Evolutionary conservation across 179 eudicot species (phyloP).

Genomic region (Patellifolia procumbens): DNA sequence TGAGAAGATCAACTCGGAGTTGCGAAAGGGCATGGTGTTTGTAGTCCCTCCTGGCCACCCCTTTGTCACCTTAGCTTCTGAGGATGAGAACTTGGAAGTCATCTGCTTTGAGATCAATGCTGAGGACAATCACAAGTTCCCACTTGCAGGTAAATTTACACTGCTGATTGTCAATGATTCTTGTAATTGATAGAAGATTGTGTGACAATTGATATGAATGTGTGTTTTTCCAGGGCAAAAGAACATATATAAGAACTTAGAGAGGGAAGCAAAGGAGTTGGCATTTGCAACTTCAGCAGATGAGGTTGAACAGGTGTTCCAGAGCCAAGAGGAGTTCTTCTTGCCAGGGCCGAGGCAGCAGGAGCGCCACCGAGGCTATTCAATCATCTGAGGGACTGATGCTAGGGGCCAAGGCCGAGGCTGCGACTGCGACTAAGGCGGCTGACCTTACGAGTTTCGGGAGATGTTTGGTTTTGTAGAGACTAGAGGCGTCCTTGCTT

Average conservation of each 20-base stretch:
- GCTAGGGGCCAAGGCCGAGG: neutral
- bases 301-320: constrained; percentile 50
- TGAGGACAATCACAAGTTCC: constrained; percentile 40
- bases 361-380: constrained; percentile 27
- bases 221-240: constrained; percentile 36
- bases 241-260: constrained; percentile 53
- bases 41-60: constrained; percentile 83
- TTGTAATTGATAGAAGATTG: no score
- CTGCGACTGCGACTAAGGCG: neutral
- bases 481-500: neutral
- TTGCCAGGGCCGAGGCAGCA: constrained; percentile 44
- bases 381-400: constrained; percentile 24
- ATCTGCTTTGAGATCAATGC: constrained; percentile 61
- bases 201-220: neutral
- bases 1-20: constrained; percentile 39
- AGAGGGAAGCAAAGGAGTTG: constrained; percentile 68
- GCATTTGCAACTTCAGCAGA: constrained; percentile 46
- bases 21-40: constrained; percentile 49
- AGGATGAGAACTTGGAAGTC: constrained; percentile 48
- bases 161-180: no score
- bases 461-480: constrained; percentile 16
- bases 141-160: constrained; percentile 66
- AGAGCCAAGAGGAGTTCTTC: constrained; percentile 56
- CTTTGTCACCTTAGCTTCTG: constrained; percentile 51
- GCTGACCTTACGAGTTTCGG: constrained; percentile 11